Evolutionary conservation across 108 stramenopile species (phyloP).

Genomic region (Discostella pseudostelligera): DNA sequence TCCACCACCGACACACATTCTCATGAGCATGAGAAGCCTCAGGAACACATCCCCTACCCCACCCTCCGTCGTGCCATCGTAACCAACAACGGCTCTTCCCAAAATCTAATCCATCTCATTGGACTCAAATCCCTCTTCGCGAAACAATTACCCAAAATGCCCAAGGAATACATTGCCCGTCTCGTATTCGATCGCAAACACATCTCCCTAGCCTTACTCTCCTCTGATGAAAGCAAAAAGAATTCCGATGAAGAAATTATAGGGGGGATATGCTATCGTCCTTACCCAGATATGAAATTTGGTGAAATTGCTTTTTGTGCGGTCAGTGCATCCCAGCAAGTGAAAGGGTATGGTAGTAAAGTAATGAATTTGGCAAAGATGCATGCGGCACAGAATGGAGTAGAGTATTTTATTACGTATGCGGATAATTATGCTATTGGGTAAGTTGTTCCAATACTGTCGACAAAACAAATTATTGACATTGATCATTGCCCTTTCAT

Average conservation of each 20-base stretch:
- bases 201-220: conserved; percentile 81
- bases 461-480: no score
- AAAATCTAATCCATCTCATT: conserved; percentile 81
- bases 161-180: conserved; percentile 93
- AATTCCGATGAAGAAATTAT: conserved; percentile 88
- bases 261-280: conserved; percentile 96
- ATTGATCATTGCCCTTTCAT: no score
- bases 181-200: conserved; percentile 97
- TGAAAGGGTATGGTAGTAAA: conserved; percentile 95
- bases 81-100: conserved; percentile 77
- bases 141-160: conserved; percentile 99
- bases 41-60: conserved; percentile 65
- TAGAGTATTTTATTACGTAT: conserved; percentile 97
- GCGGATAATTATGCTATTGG: conserved; percentile 99
- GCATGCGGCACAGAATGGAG: conserved; percentile 77
- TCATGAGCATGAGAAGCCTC: no score
- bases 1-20: conserved; percentile 8
- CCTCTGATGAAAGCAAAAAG: conserved; percentile 58
- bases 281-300: conserved; percentile 92
- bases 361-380: conserved; percentile 98
- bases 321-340: conserved; percentile 90
- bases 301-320: conserved; percentile 99
- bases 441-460: conserved; percentile 2
- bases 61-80: conserved; percentile 68
- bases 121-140: conserved; percentile 94